Evolutionary conservation across 202 grass and related monocot genomes (phyloP), one percentile per base, ranked within the genome.

Genomic region (Elaeis oleifera): DNA sequence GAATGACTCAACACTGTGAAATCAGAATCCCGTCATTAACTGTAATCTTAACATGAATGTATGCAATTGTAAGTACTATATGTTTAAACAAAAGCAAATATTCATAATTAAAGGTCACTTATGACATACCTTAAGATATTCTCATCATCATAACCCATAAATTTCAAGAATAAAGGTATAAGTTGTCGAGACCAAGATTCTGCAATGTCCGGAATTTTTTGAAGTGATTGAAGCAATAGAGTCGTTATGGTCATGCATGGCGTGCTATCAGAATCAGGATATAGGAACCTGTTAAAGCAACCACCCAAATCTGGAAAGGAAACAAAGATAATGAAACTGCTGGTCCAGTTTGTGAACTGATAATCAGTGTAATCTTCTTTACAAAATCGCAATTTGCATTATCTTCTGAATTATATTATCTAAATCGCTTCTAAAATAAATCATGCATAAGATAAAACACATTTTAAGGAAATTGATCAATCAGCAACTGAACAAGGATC

Each of bases 161-260:
- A 96, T 52, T 81, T 89, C 58, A 96, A 74, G 81, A 96, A 96
- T 60, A 96, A 60, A 25, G 92, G 87, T 65, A 96, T 56, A 76
- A 96, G 78, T 54, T 96, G 84, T 53, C 84, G 87, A 65, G 92
- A 96, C 39, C 74, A 71, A 76, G 92, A 91, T 69, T 96, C 76
- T 50, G 84, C 84, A 85, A 96, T 72, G 69, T 96, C 84, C 71
- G 87, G 74, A 58, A 89, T 85, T 77, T 85, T 96, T 71, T 89
- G 92, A 66, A 96, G 81, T 20, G 81, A 80, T 53, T 83, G 81
- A 81, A 96, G 79, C 60, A 96, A 85, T 22, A 84, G 75, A 62
- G 77, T 65, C 18, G 57, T 65, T 8, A 96, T 62, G 14, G 81
- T 89, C 75, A 75, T 63, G 62, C 25, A 61, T 51, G 92, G 87